Base-by-base conservation (phyloP, 495 filamentous ascomycete genomes). In the Ramalina peruviana region DNA sequence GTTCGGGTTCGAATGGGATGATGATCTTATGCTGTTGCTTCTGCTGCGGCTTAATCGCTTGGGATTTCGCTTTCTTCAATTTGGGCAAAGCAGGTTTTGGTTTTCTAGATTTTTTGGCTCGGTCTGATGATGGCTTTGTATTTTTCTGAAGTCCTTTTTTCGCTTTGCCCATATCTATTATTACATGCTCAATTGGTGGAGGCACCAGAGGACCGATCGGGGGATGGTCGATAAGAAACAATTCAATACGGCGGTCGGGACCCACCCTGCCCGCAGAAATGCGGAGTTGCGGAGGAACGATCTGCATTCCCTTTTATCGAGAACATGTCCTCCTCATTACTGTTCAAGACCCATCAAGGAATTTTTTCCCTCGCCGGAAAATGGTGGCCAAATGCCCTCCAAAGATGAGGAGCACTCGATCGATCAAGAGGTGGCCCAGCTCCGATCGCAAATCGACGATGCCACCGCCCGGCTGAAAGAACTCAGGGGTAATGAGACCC, bases 1-100 rank as follows among this genome's bases (percentile, higher is more conserved):
- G 79, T 45, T 68, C 62, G 20, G 74, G 72, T 19, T 69, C 62
- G 67, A 93, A 94, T n/a, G 88, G 89, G 52, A 93, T 79, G 37
- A 72, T 77, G 9, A 82, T 76, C 17, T 48, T 30, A 11, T 26
- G 48, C 21, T 40, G 19, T 6, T 33, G 30, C 5, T 33, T 2
- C 30, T 33, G 30, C 30, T 33, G 30, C 30, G 30, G 30, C 30
- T 33, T 33, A 3, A 13, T 33, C 9, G 30, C 5, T 33, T 33
- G 5, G 5, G 30, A 6, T 33, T 33, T 33, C 12, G 30, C 30
- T 13, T 11, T 33, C 30, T 33, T 33, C 30, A 33, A 33, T 10
- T 13, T 33, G 30, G 30, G 30, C 30, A 33, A 33, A 33, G 30
- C 30, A 26, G 2, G 15, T 41, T 54, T 11, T 33, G 13, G 20